Conservation (phyloP, 352 stramenopile genomes). For the Phytophthora pseudosyringae region DNA sequence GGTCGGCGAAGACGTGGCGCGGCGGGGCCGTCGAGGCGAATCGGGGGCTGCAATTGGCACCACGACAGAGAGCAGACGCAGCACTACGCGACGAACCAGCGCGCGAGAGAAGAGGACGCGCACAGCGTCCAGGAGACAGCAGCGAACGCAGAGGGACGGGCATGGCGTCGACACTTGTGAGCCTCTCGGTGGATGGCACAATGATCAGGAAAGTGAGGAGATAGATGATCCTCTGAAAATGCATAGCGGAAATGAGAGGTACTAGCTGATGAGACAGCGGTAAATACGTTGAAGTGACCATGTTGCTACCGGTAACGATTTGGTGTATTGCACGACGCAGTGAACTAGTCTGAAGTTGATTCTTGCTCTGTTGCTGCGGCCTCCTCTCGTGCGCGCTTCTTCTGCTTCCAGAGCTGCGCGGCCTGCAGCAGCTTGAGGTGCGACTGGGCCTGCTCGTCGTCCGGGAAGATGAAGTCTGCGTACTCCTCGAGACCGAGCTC, state of each 20-base stretch:
- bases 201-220: not conserved
- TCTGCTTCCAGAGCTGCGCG: conserved; percentile 97
- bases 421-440: conserved; percentile 98
- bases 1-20: conserved; percentile 56
- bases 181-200: conserved; percentile 13
- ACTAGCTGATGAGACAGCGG: conserved; percentile 25
- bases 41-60: conserved; percentile 16
- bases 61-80: conserved; percentile 17
- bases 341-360: conserved; percentile 12
- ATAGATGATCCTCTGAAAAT: conserved; percentile 14
- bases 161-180: conserved; percentile 19
- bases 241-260: conserved; percentile 17
- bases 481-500: conserved; percentile 97
- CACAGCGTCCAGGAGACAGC: conserved; percentile 17
- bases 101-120: conserved; percentile 8
- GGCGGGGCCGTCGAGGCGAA: conserved; percentile 39
- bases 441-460: conserved; percentile 95
- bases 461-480: conserved; percentile 99
- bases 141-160: conserved; percentile 24
- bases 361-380: conserved; percentile 16
- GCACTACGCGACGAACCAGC: conserved; percentile 5
- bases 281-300: conserved; percentile 20
- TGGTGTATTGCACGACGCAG: conserved; percentile 1
- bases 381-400: conserved; percentile 71
- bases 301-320: not conserved